Conservation (phyloP, 208 protist species). For the Porcisia hertigi region DNA sequence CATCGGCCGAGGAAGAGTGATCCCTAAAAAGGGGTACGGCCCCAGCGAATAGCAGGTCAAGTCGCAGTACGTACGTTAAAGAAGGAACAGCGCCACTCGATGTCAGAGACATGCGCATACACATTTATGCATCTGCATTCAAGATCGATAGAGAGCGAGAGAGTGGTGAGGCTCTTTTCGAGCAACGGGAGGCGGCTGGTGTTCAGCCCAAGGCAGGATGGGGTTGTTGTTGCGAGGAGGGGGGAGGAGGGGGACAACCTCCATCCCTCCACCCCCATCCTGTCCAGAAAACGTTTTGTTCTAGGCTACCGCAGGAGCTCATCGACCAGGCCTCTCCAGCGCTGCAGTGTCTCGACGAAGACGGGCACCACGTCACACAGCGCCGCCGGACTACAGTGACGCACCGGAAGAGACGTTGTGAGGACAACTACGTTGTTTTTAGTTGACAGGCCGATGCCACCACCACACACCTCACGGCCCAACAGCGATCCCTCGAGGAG, state of each 20-base stretch:
- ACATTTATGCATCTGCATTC: no score
- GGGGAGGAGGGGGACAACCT: no score
- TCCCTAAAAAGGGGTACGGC: neutral
- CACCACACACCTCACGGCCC: no score
- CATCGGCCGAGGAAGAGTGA: no score
- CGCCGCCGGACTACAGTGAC: constrained; percentile 41
- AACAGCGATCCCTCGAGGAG: no score
- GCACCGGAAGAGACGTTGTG: constrained; percentile 57
- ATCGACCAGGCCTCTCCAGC: constrained; percentile 63
- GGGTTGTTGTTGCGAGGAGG: no score
- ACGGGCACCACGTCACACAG: constrained; percentile 57
- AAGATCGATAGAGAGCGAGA: no score
- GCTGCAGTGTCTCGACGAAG: constrained; percentile 72
- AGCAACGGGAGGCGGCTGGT: neutral
- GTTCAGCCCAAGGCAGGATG: neutral
- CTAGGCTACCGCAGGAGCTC: constrained; percentile 39
- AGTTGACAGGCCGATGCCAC: no score
- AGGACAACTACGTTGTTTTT: constrained; percentile 72
- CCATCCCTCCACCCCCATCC: no score
- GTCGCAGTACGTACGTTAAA: neutral
- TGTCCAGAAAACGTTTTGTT: neutral
- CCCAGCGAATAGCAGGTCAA: no score
- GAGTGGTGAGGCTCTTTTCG: neutral
- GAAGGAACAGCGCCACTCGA: neutral
- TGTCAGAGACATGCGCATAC: neutral